A percentile compares a stretch with the other conserved stretches of the same genome.
These are phyloP conservation scores for Cordyceps cateniannulata DNA, from an alignment of 2,329 filamentous ascomycete genomes.

Conservation along the genomic window DNA sequence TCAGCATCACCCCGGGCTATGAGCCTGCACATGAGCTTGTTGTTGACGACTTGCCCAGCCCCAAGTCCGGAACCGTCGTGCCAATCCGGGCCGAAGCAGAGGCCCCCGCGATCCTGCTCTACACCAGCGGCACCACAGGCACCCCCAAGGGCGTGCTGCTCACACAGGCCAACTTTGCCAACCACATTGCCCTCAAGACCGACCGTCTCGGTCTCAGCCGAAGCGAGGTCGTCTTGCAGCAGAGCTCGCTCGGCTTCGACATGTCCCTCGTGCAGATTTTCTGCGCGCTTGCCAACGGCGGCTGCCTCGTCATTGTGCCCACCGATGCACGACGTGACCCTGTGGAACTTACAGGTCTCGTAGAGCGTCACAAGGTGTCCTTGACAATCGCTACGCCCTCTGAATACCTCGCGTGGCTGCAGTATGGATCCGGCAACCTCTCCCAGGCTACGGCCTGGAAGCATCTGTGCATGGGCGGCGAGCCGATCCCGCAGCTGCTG, in stretches of 20 bases:
- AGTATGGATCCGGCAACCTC: not conserved
- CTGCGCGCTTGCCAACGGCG: conserved; percentile 27
- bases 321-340: conserved; percentile 26
- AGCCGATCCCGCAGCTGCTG: conserved; percentile 12
- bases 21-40: not conserved
- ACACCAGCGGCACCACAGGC: conserved; percentile 24
- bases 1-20: not conserved
- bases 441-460: not conserved
- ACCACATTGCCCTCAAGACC: conserved; percentile 19
- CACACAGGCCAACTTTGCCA: conserved; percentile 21
- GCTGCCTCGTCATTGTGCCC: conserved; percentile 27
- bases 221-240: conserved; percentile 26
- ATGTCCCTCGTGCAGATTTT: conserved; percentile 30
- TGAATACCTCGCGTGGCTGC: conserved; percentile 26
- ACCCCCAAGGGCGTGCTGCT: conserved; percentile 35
- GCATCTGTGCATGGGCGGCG: conserved; percentile 16
- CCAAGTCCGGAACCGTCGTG: not conserved
- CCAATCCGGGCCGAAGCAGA: not conserved
- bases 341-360: conserved; percentile 23
- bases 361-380: conserved; percentile 25
- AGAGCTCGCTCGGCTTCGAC: conserved; percentile 33
- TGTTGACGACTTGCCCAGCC: not conserved
- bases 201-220: conserved; percentile 16
- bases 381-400: conserved; percentile 30
- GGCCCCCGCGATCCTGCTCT: conserved; percentile 24